Percentiles rank a stretch among this genome's conserved stretches.
These are phyloP conservation scores for Larix sibirica DNA, from an alignment of 83 land plant species.

Conservation along the genomic window DNA sequence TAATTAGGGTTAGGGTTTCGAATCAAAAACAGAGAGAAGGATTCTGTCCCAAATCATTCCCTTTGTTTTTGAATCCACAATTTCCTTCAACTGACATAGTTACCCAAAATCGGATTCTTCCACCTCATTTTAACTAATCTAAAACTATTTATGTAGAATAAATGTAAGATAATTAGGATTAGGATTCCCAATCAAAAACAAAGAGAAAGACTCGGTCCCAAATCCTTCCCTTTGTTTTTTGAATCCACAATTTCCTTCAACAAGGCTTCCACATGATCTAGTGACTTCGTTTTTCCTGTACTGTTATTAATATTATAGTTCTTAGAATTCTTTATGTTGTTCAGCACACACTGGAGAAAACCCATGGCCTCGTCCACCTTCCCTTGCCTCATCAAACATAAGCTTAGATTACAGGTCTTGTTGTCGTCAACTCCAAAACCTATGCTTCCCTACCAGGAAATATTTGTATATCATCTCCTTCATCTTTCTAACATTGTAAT, in stretches of 20 bases:
- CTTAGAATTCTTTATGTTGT: background rate
- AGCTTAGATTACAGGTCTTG: slow-evolving; percentile 42
- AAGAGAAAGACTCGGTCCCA: too few species aligned
- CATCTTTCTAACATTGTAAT: background rate
- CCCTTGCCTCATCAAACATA: slow-evolving; percentile 44
- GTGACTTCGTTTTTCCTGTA: background rate
- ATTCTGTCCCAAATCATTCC: too few species aligned
- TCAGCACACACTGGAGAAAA: slow-evolving; percentile 24
- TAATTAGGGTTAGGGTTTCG: too few species aligned
- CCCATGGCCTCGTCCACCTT: slow-evolving; percentile 35
- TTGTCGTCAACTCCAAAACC: slow-evolving; percentile 42
- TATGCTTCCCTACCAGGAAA: slow-evolving; percentile 27
- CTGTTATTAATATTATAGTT: background rate
- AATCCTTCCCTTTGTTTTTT: too few species aligned
- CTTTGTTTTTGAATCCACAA: background rate
- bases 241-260: background rate
- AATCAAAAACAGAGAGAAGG: too few species aligned
- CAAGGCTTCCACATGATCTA: background rate
- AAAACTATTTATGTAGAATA: too few species aligned
- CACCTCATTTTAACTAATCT: too few species aligned
- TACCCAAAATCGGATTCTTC: too few species aligned
- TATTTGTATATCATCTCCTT: background rate
- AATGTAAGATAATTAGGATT: too few species aligned
- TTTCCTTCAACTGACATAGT: too few species aligned
- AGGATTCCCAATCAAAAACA: too few species aligned